Base-by-base conservation (phyloP, 306 rosid genomes). In the Trifolium repens region DNA sequence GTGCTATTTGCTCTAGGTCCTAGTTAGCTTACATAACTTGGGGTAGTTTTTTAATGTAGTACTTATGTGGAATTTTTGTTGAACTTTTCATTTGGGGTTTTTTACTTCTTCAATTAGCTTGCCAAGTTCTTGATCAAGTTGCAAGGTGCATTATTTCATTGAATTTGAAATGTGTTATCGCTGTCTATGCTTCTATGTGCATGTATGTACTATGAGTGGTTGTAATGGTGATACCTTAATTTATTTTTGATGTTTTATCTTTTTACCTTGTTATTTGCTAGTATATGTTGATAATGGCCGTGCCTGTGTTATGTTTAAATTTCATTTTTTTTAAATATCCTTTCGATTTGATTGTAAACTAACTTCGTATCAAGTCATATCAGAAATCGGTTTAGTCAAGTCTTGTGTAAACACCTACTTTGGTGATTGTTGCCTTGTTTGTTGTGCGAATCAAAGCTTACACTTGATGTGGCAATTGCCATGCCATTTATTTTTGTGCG, bases 21-120 rank as follows among this genome's bases (percentile, higher is more conserved):
- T 81, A 69, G 81, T 73, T 75, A 69, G 89, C 80, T 85, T 77
- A 57, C 81, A 77, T 79, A 62, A 80, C 58, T 49, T 82, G 73
- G 75, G 10, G 24, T 85, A 82, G 81, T 59, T 76, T 83, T 67
- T 83, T 44, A 76, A 81, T 87, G 87, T 87, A 79, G 89, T 77
- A 83, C 40, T 68, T 80, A 74, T 81, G 86, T 63, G 77, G 79
- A 73, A 62, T 61, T 74, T 70, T 63, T 80, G 69, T 82, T 74
- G 82, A 71, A 79, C 71, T 74, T 76, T 67, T 76, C 59, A 42
- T 67, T 60, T 8, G 22, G 30, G 64, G 34, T 13, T 34, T 74
- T 75, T 50, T 26, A 49, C 67, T 22, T 8, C 17, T 76, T 58
- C 53, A 54, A 75, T 46, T 75, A 67, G 68, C 39, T 42, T 79